Conservation (phyloP, 2,329 filamentous ascomycete species). For the Coniella lustricola region DNA sequence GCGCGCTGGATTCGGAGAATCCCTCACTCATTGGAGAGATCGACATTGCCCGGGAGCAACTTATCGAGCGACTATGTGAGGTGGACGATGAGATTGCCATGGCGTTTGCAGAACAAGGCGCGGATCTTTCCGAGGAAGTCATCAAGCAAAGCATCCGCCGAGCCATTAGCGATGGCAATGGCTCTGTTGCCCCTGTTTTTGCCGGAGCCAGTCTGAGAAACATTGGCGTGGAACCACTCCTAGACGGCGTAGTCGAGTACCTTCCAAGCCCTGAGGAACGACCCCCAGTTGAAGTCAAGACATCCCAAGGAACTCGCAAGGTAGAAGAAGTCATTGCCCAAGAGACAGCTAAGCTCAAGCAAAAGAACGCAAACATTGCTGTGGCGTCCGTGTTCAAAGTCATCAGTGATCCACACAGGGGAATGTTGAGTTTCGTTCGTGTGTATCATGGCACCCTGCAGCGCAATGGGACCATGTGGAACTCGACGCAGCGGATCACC, state of each 20-base stretch:
- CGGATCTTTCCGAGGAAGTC: slow-evolving; percentile 61
- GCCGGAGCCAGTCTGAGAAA: slow-evolving; percentile 90
- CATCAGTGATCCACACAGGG: slow-evolving; percentile 76
- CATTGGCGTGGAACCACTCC: slow-evolving; percentile 83
- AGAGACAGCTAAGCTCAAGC: slow-evolving; percentile 21
- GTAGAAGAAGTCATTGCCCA: slow-evolving; percentile 33
- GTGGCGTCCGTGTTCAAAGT: slow-evolving; percentile 85
- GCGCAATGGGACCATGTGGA: slow-evolving; percentile 71
- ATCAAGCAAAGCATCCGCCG: slow-evolving; percentile 70
- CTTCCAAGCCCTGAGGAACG: slow-evolving; percentile 76
- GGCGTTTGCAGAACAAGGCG: slow-evolving; percentile 69
- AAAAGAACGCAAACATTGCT: slow-evolving; percentile 33
- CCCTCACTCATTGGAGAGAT: slow-evolving; percentile 60
- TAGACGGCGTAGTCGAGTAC: slow-evolving; percentile 83
- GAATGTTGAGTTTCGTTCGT: slow-evolving; percentile 83
- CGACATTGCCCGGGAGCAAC: slow-evolving; percentile 63
- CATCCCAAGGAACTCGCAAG: slow-evolving; percentile 50
- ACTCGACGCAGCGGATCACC: slow-evolving; percentile 72
- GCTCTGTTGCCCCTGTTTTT: slow-evolving; percentile 76
- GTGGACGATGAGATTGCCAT: slow-evolving; percentile 83
- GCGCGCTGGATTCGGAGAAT: slow-evolving; percentile 41
- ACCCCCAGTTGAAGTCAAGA: slow-evolving; percentile 69
- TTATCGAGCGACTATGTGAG: slow-evolving; percentile 81
- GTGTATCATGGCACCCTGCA: slow-evolving; percentile 81
- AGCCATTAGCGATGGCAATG: slow-evolving; percentile 60